Conservation (phyloP, 2,329 filamentous ascomycete species). For the Penicillium expansum region DNA sequence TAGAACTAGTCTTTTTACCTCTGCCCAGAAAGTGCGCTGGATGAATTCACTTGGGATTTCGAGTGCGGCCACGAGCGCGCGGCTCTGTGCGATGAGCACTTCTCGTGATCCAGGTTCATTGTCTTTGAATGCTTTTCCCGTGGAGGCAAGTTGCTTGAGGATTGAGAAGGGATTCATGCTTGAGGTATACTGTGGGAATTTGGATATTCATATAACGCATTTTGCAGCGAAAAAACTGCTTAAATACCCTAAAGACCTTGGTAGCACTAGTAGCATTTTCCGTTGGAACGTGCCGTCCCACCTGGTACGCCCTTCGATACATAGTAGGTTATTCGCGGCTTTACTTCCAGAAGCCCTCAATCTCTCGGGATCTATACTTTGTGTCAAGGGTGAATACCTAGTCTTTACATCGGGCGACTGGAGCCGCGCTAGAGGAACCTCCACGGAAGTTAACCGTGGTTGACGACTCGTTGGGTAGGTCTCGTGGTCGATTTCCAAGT, state of each 20-base stretch:
- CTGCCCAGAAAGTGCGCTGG: conserved; percentile 40
- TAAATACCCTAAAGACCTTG: neutral
- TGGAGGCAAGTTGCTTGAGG: neutral
- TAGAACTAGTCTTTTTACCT: conserved; percentile 36
- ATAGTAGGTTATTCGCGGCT: neutral
- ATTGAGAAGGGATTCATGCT: neutral
- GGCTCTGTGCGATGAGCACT: conserved; percentile 37
- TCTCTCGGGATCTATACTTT: neutral
- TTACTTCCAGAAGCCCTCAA: neutral
- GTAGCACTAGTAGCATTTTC: neutral
- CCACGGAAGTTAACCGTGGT: neutral
- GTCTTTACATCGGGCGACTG: neutral
- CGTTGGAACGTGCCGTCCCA: neutral
- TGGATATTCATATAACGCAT: neutral
- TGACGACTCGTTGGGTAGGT: neutral
- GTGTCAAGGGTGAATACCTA: neutral
- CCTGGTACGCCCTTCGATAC: neutral
- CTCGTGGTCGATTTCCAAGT: neutral
- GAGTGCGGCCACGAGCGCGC: conserved; percentile 35
- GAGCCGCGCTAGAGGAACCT: neutral
- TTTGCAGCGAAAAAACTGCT: neutral
- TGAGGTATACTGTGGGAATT: no score
- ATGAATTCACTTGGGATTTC: conserved; percentile 40
- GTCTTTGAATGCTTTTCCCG: neutral
- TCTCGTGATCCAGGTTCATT: conserved; percentile 38